phyloP scores from a whole-genome alignment of 352 stramenopile species.

The Pythium volutum region DNA sequence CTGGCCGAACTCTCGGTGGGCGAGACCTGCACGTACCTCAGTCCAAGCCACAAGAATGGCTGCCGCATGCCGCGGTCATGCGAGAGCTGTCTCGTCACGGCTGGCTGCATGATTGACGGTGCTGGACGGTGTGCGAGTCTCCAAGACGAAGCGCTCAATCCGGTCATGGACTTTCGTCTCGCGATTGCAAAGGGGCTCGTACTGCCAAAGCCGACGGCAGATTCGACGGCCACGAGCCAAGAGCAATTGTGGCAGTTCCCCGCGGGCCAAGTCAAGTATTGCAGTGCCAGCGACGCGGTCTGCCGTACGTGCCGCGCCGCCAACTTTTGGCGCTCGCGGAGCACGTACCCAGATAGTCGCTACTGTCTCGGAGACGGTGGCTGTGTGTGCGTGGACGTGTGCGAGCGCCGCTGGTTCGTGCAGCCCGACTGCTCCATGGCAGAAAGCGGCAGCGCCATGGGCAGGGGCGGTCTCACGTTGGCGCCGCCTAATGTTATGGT shows the following conservation, averaged over 20 bases:
- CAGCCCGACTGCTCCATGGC: conserved; percentile 5
- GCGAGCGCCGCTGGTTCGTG: conserved; percentile 11
- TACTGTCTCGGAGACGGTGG: conserved; percentile 12
- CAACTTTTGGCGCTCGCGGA: not conserved
- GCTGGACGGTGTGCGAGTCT: conserved; percentile 11
- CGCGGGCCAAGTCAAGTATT: not conserved
- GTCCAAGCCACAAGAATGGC: not conserved
- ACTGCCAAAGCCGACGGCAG: no score
- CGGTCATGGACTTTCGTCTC: no score
- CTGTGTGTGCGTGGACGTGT: conserved; percentile 18
- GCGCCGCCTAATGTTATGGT: no score
- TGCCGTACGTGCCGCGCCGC: not conserved
- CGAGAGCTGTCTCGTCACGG: conserved; percentile 11
- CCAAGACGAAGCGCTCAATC: not conserved
- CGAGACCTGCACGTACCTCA: conserved; percentile 8
- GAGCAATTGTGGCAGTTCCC: not conserved
- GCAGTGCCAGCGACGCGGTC: not conserved
- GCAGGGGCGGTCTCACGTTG: not conserved
- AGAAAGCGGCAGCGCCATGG: not conserved
- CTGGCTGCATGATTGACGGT: conserved; percentile 16
- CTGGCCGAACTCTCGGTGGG: no score
- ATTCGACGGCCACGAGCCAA: no score
- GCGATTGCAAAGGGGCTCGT: no score
- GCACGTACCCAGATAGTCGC: conserved; percentile 3
- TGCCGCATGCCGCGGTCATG: conserved; percentile 13